Evolutionary conservation across 2,329 filamentous ascomycete genomes (phyloP).

Genomic region (Domatiomyces globalis): DNA sequence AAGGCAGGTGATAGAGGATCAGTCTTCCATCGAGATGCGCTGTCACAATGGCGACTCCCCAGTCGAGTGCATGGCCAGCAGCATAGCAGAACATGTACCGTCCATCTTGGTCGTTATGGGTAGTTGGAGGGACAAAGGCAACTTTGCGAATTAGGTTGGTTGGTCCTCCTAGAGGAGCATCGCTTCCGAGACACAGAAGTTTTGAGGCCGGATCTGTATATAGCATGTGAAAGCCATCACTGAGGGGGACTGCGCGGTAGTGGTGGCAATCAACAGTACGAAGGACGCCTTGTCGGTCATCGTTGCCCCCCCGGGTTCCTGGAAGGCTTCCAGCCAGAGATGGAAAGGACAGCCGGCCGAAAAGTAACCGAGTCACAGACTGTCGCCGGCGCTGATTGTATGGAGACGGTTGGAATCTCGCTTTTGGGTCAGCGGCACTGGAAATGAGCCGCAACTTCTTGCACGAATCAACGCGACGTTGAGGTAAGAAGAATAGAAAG

Average conservation of each 20-base stretch:
- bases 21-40: constrained; percentile 38
- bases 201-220: constrained; percentile 48
- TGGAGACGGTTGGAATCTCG: constrained; percentile 20
- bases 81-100: constrained; percentile 39
- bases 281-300: constrained; percentile 17
- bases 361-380: constrained; percentile 16
- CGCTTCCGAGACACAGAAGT: constrained; percentile 46
- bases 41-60: constrained; percentile 46
- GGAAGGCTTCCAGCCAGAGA: constrained; percentile 1
- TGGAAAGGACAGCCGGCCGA: constrained; percentile 16
- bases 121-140: constrained; percentile 34
- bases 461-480: constrained; percentile 38
- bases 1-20: constrained; percentile 47
- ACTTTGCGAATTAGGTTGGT: constrained; percentile 46
- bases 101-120: constrained; percentile 15
- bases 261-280: constrained; percentile 40
- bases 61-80: constrained; percentile 41
- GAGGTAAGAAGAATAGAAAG: constrained; percentile 44
- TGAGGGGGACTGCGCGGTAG: constrained; percentile 49
- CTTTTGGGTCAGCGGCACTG: constrained; percentile 28
- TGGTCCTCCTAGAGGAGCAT: constrained; percentile 44
- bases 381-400: constrained; percentile 8
- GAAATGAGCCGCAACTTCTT: constrained; percentile 50
- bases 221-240: constrained; percentile 50
- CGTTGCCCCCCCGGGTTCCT: constrained; percentile 15